These are phyloP conservation scores for Lanmaoa pseudosensibilis DNA, from an alignment of 768 basidiomycete species.

Conservation along the genomic window DNA sequence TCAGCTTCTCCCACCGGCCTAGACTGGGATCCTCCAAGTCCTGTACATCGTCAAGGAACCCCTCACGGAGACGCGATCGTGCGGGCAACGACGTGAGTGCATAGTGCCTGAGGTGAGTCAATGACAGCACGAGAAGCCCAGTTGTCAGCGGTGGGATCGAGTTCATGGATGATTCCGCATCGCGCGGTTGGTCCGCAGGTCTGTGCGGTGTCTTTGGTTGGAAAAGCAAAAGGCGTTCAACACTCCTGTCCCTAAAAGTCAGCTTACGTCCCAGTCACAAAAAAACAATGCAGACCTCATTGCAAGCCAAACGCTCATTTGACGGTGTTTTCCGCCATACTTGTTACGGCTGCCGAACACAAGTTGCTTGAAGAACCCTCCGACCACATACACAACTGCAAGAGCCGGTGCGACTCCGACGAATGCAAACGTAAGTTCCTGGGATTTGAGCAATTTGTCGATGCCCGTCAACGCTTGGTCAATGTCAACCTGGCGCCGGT, in stretches of 20 bases:
- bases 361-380: conserved; percentile 51
- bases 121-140: conserved; percentile 71
- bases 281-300: conserved; percentile 54
- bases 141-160: conserved; percentile 55
- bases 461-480: conserved; percentile 89
- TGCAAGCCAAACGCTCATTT: conserved; percentile 63
- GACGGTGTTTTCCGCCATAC: conserved; percentile 57
- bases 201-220: conserved; percentile 37
- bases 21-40: conserved; percentile 78
- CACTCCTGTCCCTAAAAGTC: conserved; percentile 43
- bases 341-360: conserved; percentile 51
- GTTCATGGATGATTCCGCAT: conserved; percentile 13
- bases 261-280: not conserved
- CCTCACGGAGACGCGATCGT: conserved; percentile 63
- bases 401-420: conserved; percentile 93
- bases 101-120: conserved; percentile 64
- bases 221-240: conserved; percentile 66
- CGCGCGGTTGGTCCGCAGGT: conserved; percentile 2
- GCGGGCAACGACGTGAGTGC: conserved; percentile 57
- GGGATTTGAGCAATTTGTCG: conserved; percentile 89
- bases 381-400: conserved; percentile 69
- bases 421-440: conserved; percentile 95
- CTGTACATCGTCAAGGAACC: conserved; percentile 82
- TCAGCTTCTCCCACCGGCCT: conserved; percentile 67
- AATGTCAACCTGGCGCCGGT: conserved; percentile 71